A percentile compares a stretch with the other conserved stretches of the same genome.
Conservation (phyloP, 2,329 filamentous ascomycete genomes). For the Fusarium sp. region DNA sequence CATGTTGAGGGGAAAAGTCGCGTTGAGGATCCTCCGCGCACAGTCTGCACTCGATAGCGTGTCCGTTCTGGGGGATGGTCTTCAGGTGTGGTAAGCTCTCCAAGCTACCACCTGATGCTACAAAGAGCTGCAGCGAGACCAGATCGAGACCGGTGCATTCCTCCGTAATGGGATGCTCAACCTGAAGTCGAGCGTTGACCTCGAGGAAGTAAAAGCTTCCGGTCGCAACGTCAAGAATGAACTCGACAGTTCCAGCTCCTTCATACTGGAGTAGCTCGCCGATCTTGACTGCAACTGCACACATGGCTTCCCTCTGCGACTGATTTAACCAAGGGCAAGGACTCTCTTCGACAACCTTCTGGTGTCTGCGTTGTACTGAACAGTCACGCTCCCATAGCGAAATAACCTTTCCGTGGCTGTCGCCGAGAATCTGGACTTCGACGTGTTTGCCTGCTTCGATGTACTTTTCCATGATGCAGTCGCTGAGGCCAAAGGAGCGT, state of each 20-base stretch:
- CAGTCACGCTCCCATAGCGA: conserved; percentile 62
- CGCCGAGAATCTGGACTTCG: conserved; percentile 63
- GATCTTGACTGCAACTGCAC: conserved; percentile 8
- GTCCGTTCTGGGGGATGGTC: conserved; percentile 49
- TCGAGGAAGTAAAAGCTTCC: conserved; percentile 61
- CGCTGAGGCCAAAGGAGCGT: conserved; percentile 55
- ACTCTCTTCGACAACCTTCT: conserved; percentile 63
- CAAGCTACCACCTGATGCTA: background rate
- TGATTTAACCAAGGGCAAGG: conserved; percentile 35
- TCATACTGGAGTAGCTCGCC: conserved; percentile 4
- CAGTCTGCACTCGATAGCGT: conserved; percentile 62
- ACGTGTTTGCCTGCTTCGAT: conserved; percentile 58
- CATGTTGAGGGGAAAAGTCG: conserved; percentile 53
- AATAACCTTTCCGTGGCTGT: conserved; percentile 55
- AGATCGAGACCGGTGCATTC: conserved; percentile 27
- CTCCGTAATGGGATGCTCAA: conserved; percentile 57
- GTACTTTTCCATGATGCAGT: conserved; percentile 57
- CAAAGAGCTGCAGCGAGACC: conserved; percentile 25
- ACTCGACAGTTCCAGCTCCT: conserved; percentile 9
- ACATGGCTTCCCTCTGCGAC: conserved; percentile 2
- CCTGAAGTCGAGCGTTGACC: conserved; percentile 62
- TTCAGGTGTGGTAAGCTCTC: conserved; percentile 6
- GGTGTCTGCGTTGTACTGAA: conserved; percentile 61
- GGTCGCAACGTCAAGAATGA: conserved; percentile 50
- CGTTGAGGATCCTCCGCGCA: conserved; percentile 60